Evolutionary conservation across 140 eudicot species (phyloP).

Genomic region (Bidens hawaiensis): DNA sequence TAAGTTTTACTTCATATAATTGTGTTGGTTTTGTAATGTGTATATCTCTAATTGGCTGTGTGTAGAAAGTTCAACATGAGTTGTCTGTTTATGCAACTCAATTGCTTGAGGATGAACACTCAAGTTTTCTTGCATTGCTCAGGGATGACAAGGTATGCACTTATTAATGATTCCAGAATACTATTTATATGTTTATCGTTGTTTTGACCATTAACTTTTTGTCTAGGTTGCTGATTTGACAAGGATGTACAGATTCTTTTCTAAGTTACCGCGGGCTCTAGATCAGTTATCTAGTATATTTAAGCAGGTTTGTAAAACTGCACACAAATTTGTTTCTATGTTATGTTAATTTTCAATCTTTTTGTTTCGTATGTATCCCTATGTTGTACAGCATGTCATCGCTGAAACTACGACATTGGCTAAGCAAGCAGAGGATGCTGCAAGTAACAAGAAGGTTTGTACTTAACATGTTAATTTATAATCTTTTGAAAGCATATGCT

Average conservation of each 20-base stretch:
- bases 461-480: neutral
- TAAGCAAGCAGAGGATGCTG: constrained; percentile 91
- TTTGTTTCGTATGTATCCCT: neutral
- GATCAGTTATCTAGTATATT: constrained; percentile 79
- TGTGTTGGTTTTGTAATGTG: neutral
- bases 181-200: neutral
- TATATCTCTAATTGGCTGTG: neutral
- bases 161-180: neutral
- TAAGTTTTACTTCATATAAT: neutral
- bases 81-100: constrained; percentile 77
- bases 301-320: constrained; percentile 66
- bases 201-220: neutral
- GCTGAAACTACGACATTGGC: constrained; percentile 88
- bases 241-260: constrained; percentile 83
- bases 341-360: neutral
- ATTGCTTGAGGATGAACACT: constrained; percentile 83
- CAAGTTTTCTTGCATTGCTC: constrained; percentile 91
- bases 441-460: constrained; percentile 68
- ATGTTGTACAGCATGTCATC: constrained; percentile 70
- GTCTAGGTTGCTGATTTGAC: constrained; percentile 79
- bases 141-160: constrained; percentile 88
- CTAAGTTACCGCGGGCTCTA: constrained; percentile 69
- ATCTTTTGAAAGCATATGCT: neutral
- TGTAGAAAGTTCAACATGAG: constrained; percentile 34
- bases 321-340: neutral